Evolutionary conservation across 2,329 filamentous ascomycete genomes (phyloP), one percentile per base, ranked within the genome.

Genomic region (Arthrobotrys sinensis): DNA sequence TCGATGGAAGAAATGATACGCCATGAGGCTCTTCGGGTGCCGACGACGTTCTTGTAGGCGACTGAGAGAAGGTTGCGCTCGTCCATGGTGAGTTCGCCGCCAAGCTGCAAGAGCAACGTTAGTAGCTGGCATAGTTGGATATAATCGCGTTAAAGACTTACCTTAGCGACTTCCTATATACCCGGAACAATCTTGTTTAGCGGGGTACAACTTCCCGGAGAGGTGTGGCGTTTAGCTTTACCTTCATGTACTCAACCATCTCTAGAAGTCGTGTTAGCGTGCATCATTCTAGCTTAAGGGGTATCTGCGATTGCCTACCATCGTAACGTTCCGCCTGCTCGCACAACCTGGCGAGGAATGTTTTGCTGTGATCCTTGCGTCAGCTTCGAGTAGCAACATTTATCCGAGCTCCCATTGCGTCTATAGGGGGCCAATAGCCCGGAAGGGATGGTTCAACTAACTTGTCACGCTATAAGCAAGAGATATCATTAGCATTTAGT

Each of bases 251-350:
- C 85, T 91, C 94, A 83, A 98, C 95, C 95, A 98, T 98, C 88
- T 98, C 90, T 91, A 83, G 76, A 81, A 79, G 28, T 80, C 64
- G 48, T 62, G 50, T 77, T 48, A 77, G 73, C 66, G 6, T 48
- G 0, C 38, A 28, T 40, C n/a, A 4, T 7, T 38, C 34, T 43
- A 40, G 34, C 10, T 60, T 43, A 7, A 32, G 24, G 36, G 36
- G 55, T 40, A 24, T 60, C 19, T 43, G 55, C 21, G 19, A 60
- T 40, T 60, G 55, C 55, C 66, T 80, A 82, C 81, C 96, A 95
- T 99, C 95, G 88, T 99, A 99, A 86, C 95, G 95, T 90, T 98
- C 96, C 86, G 96, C 96, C 91, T 99, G 96, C 93, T 98, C 96
- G 90, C 96, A 98, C 86, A 99, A 94, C 89, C 96, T 92, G 87